Percentiles rank a stretch among this genome's conserved stretches.
phyloP scores from a whole-genome alignment of 2,329 filamentous ascomycete species.

The Ophiognomonia clavigignenti-juglandacearum region DNA sequence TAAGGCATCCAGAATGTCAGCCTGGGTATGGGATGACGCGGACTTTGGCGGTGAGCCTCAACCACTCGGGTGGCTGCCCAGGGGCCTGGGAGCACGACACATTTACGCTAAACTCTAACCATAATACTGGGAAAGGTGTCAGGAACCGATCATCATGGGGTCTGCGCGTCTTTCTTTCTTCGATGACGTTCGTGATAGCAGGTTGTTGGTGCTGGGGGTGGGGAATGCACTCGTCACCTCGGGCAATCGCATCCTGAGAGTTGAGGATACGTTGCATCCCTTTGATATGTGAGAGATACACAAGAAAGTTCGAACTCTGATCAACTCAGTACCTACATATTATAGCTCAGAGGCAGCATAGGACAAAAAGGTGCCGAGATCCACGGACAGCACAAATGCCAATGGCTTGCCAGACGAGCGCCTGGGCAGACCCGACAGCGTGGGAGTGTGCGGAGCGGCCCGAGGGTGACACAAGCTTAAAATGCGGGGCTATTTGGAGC shows the following conservation, averaged over 20 bases:
- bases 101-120: slow-evolving; percentile 1
- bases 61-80: not conserved
- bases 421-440: slow-evolving; percentile 1
- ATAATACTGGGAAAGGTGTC: not conserved
- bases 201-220: not conserved
- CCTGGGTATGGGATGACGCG: slow-evolving; percentile 3
- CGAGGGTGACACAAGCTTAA: slow-evolving; percentile 4
- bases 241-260: too few relatives aligned
- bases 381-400: not conserved
- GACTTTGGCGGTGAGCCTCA: slow-evolving; percentile 2
- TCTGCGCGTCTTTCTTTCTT: not conserved
- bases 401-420: not conserved
- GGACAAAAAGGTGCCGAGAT: not conserved
- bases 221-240: not conserved
- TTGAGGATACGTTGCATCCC: not conserved
- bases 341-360: not conserved
- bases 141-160: not conserved
- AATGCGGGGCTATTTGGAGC: not conserved
- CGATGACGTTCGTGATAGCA: not conserved
- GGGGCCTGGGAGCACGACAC: too few relatives aligned
- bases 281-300: not conserved
- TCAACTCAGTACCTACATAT: too few relatives aligned
- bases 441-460: slow-evolving; percentile 2
- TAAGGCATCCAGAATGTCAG: not conserved
- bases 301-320: not conserved